A percentile compares a stretch with the other conserved stretches of the same genome.
Evolutionary conservation across 176 grass and related monocot species (phyloP).

Genomic region (Bothriochloa decipiens): DNA sequence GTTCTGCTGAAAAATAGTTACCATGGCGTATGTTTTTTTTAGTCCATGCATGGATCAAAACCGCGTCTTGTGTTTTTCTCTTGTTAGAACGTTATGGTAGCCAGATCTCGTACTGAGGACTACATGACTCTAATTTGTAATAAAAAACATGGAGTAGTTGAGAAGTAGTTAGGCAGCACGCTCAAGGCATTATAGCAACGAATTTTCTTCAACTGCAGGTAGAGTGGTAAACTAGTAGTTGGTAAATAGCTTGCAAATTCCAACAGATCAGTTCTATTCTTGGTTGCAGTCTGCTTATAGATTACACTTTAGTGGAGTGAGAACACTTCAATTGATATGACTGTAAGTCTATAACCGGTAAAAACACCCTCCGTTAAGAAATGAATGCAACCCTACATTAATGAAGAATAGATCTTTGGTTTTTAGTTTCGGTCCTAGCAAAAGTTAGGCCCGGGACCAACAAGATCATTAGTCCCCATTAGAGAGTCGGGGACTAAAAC

Average conservation of each 20-base stretch:
- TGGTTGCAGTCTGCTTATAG: neutral
- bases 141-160: neutral
- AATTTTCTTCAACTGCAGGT: neutral
- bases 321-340: no score
- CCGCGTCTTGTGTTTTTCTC: neutral
- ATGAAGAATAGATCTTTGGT: no score
- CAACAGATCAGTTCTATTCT: neutral
- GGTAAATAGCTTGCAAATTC: neutral
- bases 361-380: no score
- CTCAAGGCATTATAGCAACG: neutral
- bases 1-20: neutral
- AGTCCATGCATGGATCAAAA: neutral
- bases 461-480: no score
- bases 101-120: neutral
- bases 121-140: neutral
- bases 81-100: neutral
- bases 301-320: neutral
- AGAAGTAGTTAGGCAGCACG: neutral
- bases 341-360: no score
- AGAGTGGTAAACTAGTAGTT: neutral
- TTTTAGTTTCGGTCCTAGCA: no score
- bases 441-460: no score
- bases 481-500: no score
- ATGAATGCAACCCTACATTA: no score
- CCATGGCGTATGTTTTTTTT: no score